Evolutionary conservation across 23 red algal genomes (phyloP).

Genomic region (Gracilaria vermiculophylla): DNA sequence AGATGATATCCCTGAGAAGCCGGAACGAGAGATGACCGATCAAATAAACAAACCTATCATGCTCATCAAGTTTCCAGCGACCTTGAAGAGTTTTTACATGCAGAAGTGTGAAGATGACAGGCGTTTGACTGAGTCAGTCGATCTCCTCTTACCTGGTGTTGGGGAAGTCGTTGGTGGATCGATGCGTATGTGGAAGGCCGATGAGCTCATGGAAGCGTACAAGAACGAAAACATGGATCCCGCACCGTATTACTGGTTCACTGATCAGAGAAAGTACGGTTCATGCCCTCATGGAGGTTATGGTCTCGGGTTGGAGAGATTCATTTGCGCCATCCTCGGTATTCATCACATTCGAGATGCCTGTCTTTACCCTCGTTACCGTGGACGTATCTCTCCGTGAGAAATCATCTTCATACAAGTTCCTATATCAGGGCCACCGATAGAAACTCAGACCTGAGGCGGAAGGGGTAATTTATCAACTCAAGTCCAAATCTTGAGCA

Average conservation of each 20-base stretch:
- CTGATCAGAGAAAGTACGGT: slow-evolving; percentile 97
- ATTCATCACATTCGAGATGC: slow-evolving; percentile 95
- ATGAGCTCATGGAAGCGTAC: slow-evolving; percentile 94
- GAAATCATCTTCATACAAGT: neutral
- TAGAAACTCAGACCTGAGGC: neutral
- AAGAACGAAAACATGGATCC: slow-evolving; percentile 90
- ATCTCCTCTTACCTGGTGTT: slow-evolving; percentile 89
- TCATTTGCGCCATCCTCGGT: slow-evolving; percentile 86
- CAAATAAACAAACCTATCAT: slow-evolving; percentile 93
- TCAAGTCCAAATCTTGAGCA: neutral
- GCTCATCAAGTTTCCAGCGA: slow-evolving; percentile 79
- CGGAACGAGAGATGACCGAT: slow-evolving; percentile 97
- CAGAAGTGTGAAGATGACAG: slow-evolving; percentile 89
- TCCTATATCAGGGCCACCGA: neutral
- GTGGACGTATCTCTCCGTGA: slow-evolving; percentile 77
- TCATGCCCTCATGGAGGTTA: slow-evolving; percentile 95
- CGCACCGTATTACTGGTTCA: slow-evolving; percentile 94
- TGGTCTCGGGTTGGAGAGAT: slow-evolving; percentile 93
- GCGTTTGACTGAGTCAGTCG: slow-evolving; percentile 86
- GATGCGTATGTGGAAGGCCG: slow-evolving; percentile 90
- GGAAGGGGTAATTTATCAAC: neutral
- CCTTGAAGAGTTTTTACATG: slow-evolving; percentile 98
- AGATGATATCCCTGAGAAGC: slow-evolving; percentile 96
- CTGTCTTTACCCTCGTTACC: slow-evolving; percentile 96
- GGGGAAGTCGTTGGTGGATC: slow-evolving; percentile 95